Evolutionary conservation across 1,139 yeast genomes (phyloP).

Genomic region (Diutina sp.): DNA sequence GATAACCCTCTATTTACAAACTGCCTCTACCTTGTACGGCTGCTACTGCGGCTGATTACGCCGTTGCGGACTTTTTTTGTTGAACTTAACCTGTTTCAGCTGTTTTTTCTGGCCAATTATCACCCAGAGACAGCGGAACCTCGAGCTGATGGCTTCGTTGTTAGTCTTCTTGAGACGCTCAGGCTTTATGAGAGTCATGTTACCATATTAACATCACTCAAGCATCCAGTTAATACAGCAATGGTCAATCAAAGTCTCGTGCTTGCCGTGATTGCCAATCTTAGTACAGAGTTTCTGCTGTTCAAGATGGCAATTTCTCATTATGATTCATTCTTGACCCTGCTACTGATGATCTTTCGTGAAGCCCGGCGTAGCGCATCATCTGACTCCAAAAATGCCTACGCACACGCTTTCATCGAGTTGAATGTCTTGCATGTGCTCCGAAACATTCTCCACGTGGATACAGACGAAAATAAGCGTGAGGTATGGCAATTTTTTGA

Average conservation of each 20-base stretch:
- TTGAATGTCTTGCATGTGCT: neutral
- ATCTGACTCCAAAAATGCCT: neutral
- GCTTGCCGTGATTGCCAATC: neutral
- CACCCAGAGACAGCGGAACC: neutral
- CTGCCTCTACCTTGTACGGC: neutral
- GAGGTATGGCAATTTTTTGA: neutral
- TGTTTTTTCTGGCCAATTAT: neutral
- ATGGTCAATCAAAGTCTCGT: neutral
- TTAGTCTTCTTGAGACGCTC: neutral
- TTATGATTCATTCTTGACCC: neutral
- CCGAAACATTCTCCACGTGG: neutral
- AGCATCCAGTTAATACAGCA: neutral
- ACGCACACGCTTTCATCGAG: neutral
- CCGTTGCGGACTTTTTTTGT: conserved; percentile 1
- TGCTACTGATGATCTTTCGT: neutral
- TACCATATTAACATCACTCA: neutral
- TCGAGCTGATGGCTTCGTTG: neutral
- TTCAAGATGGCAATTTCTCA: neutral
- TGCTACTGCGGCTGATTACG: conserved; percentile 1
- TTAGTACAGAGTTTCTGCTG: neutral
- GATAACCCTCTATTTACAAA: neutral
- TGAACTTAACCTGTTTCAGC: neutral
- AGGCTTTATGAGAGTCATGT: neutral
- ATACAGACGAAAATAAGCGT: conserved; percentile 1
- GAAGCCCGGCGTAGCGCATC: neutral